Percentiles rank a stretch among this genome's conserved stretches.
Conservation (phyloP, 441 rosid species). For the Euphorbia schlechtendalii region DNA sequence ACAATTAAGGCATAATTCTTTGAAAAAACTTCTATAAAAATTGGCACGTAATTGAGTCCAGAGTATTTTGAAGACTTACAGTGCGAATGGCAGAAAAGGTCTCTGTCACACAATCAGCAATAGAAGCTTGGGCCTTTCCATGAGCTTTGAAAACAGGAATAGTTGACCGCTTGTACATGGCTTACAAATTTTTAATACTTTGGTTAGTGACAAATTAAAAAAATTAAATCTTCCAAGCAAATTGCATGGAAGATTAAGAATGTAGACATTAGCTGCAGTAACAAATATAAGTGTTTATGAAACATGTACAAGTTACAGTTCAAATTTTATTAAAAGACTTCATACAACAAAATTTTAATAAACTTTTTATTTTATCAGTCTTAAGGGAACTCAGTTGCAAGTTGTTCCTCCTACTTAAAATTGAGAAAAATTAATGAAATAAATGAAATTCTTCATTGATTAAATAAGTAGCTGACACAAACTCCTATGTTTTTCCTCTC, state of each 20-base stretch:
- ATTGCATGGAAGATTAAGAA: background rate
- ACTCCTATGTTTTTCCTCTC: background rate
- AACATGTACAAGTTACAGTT: background rate
- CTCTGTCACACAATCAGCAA: conserved; percentile 85
- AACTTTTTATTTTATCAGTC: background rate
- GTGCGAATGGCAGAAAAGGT: conserved; percentile 95
- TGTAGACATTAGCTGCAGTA: background rate
- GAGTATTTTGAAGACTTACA: conserved; percentile 39
- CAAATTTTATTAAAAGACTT: background rate
- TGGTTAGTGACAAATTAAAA: no score
- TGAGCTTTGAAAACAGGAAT: conserved; percentile 73
- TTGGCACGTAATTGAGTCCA: background rate
- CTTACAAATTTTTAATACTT: conserved; percentile 33
- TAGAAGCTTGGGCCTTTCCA: conserved; percentile 85
- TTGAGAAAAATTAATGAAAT: background rate
- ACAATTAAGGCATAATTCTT: background rate
- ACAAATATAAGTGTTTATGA: background rate
- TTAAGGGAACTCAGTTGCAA: background rate
- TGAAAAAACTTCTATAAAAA: background rate
- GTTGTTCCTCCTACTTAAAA: background rate
- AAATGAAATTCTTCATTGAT: background rate
- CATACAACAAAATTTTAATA: background rate
- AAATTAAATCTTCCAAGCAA: conserved; percentile 7
- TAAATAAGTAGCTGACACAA: background rate
- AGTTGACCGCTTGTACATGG: conserved; percentile 81